Percentiles rank a stretch among this genome's conserved stretches.
Evolutionary conservation across 345 rosid species (phyloP).

Genomic region (Rhodamnia argentea): DNA sequence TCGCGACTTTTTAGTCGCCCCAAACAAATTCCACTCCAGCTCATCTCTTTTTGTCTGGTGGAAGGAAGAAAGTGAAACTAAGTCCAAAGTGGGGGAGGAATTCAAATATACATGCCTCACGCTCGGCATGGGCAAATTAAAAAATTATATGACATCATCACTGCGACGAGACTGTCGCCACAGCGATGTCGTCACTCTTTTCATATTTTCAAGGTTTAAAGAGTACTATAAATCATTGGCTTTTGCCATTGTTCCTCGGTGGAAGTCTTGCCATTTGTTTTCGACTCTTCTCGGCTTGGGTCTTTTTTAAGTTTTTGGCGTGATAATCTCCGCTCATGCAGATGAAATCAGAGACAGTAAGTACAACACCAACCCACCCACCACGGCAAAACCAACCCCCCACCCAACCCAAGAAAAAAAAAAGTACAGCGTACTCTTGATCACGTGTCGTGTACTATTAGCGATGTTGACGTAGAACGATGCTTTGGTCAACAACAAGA

Average conservation of each 20-base stretch:
- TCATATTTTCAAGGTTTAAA: not conserved
- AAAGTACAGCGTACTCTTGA: not conserved
- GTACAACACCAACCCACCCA: no score
- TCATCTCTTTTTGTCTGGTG: no score
- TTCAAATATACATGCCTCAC: not conserved
- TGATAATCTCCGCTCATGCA: not conserved
- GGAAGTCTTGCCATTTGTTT: not conserved
- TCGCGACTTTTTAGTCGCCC: not conserved
- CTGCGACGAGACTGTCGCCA: not conserved
- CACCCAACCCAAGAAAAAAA: no score
- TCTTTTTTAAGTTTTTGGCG: not conserved
- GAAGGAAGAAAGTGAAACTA: not conserved
- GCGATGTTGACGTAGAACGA: not conserved
- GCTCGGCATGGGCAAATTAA: not conserved
- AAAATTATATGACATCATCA: not conserved
- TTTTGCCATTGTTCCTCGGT: not conserved
- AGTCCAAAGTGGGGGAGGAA: not conserved
- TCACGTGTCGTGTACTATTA: not conserved
- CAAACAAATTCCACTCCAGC: no score
- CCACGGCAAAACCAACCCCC: no score
- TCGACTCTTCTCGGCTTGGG: not conserved
- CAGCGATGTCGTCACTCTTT: not conserved
- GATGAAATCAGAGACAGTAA: not conserved
- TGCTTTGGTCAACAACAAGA: not conserved
- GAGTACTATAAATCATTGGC: not conserved